A percentile compares a stretch with the other conserved stretches of the same genome.
These are phyloP conservation scores for Babesia divergens DNA, from an alignment of 169 alveolate species.

Conservation along the genomic window DNA sequence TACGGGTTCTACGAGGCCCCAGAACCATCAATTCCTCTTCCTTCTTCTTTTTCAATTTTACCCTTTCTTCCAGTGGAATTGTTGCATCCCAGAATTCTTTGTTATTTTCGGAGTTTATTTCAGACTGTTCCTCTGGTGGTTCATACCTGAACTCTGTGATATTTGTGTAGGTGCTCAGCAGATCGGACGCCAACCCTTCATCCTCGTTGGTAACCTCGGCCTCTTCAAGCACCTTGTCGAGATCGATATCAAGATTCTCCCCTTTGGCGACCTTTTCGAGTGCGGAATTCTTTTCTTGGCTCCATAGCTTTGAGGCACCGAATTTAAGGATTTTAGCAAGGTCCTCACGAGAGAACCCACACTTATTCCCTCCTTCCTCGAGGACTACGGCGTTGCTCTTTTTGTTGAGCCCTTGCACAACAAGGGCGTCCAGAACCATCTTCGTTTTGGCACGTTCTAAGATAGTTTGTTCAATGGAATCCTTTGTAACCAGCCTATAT, in stretches of 20 bases:
- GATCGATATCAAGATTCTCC: constrained; percentile 78
- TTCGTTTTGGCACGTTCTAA: constrained; percentile 97
- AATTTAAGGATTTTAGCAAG: constrained; percentile 84
- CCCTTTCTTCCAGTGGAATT: constrained; percentile 86
- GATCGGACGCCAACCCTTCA: constrained; percentile 84
- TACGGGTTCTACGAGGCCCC: constrained; percentile 86
- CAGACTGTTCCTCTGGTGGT: constrained; percentile 78
- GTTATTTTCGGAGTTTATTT: constrained; percentile 75
- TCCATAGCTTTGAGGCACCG: constrained; percentile 89
- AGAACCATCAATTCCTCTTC: constrained; percentile 79
- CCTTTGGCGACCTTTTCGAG: background rate
- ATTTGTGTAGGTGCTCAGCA: constrained; percentile 83
- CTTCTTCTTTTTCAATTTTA: constrained; percentile 74
- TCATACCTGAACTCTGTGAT: constrained; percentile 88
- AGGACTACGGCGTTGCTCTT: constrained; percentile 69
- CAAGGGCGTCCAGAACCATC: constrained; percentile 94
- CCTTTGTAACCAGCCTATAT: constrained; percentile 92
- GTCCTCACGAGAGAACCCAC: constrained; percentile 86
- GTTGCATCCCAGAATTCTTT: constrained; percentile 87
- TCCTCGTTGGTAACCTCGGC: constrained; percentile 81
- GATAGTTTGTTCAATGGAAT: constrained; percentile 96
- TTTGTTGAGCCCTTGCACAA: constrained; percentile 88
- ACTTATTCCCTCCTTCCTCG: constrained; percentile 66
- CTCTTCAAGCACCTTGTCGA: constrained; percentile 85
- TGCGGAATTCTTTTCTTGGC: constrained; percentile 44